These are phyloP conservation scores for Paramecium caudatum DNA, from an alignment of 73 alveolate species.

Conservation along the genomic window DNA sequence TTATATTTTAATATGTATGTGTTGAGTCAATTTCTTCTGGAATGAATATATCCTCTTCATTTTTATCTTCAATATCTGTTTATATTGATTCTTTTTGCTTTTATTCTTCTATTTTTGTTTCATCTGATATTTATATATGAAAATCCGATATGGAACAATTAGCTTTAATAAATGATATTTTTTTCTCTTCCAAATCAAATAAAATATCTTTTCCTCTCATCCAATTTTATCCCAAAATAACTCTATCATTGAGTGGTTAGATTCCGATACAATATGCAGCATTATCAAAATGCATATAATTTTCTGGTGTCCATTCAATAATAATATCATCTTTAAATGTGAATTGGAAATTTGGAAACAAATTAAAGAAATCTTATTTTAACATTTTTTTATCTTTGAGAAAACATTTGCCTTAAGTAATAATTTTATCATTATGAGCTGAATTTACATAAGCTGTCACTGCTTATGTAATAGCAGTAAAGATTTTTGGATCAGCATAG, in stretches of 20 bases:
- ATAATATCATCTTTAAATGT: background rate
- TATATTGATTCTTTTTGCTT: background rate
- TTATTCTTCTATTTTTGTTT: background rate
- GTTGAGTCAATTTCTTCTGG: background rate
- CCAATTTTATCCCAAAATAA: conserved; percentile 62
- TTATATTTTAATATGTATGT: too few species aligned
- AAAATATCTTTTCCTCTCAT: conserved; percentile 38
- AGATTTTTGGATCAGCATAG: background rate
- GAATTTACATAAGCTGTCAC: background rate
- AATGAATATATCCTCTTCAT: background rate
- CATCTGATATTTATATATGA: background rate
- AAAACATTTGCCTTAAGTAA: background rate
- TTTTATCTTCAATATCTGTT: background rate
- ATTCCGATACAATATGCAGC: background rate
- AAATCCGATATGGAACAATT: conserved; percentile 13
- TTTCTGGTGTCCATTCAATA: conserved; percentile 5
- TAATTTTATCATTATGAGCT: too few species aligned
- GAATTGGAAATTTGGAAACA: conserved; percentile 1
- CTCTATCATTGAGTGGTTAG: background rate
- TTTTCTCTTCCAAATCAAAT: background rate
- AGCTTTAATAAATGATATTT: background rate
- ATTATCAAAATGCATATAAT: background rate
- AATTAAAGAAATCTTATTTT: background rate
- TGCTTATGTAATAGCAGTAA: background rate
- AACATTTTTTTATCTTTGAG: background rate